Conservation (phyloP, 176 grass and related monocot genomes). For the Oryza glumipatula region DNA sequence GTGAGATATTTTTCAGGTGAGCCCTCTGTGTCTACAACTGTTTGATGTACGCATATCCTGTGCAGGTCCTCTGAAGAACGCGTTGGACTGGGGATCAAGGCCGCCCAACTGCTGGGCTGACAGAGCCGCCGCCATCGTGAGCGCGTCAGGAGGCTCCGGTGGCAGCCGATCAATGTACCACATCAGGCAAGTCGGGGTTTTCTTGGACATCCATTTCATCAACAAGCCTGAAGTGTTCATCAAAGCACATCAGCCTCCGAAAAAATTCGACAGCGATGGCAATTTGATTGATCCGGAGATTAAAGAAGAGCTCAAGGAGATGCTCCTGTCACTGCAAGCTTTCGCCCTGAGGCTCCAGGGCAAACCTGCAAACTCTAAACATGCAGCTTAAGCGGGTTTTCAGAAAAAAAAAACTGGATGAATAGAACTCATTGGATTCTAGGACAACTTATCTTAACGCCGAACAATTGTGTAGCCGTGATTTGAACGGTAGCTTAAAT, state of each 20-base stretch:
- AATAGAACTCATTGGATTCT: background rate
- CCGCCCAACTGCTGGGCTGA: slow-evolving; percentile 63
- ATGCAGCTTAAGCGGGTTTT: background rate
- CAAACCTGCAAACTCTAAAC: background rate
- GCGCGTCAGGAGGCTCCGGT: slow-evolving; percentile 65
- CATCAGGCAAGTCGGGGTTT: slow-evolving; percentile 74
- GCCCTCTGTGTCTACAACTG: background rate
- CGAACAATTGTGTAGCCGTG: background rate
- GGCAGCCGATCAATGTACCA: slow-evolving; percentile 73
- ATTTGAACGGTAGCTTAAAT: background rate
- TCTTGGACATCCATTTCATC: slow-evolving; percentile 84
- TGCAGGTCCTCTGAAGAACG: slow-evolving; percentile 79
- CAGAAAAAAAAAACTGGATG: background rate
- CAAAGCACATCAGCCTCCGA: slow-evolving; percentile 33
- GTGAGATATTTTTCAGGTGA: background rate
- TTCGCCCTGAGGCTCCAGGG: slow-evolving; percentile 63
- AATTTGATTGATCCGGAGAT: slow-evolving; percentile 59
- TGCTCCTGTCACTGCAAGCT: slow-evolving; percentile 59
- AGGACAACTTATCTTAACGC: background rate
- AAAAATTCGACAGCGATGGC: slow-evolving; percentile 69
- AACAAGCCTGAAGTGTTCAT: slow-evolving; percentile 75
- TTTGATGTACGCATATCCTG: background rate
- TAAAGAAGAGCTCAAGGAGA: slow-evolving; percentile 54
- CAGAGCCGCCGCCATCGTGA: slow-evolving; percentile 64
- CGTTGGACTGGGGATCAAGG: slow-evolving; percentile 84